A percentile compares a stretch with the other conserved stretches of the same genome.
phyloP scores from a whole-genome alignment of 768 basidiomycete genomes.

The Sporobolomyces phaffii region DNA sequence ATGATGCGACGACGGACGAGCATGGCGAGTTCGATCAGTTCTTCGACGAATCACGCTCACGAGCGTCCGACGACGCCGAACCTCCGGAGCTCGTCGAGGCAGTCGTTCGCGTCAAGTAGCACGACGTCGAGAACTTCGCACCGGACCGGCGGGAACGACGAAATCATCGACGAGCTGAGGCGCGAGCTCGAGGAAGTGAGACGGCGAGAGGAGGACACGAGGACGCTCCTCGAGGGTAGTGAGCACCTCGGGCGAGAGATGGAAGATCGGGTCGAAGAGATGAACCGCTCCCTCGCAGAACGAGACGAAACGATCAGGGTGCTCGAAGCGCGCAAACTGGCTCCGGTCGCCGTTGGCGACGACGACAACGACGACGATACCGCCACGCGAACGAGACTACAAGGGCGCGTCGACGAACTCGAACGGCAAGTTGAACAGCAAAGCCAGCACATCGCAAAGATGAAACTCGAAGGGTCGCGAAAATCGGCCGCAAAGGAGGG shows the following conservation, averaged over 20 bases:
- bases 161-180: conserved; percentile 50
- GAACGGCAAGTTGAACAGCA: not conserved
- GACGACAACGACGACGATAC: conserved; percentile 4
- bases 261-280: conserved; percentile 49
- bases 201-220: conserved; percentile 36
- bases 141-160: conserved; percentile 43
- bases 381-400: not conserved
- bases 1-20: conserved; percentile 16
- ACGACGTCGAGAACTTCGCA: conserved; percentile 29
- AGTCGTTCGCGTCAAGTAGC: conserved; percentile 32
- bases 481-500: conserved; percentile 52
- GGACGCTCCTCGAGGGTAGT: conserved; percentile 38
- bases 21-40: conserved; percentile 14
- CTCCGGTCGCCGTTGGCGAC: conserved; percentile 58
- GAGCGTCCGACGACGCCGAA: not conserved
- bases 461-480: conserved; percentile 23
- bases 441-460: not conserved
- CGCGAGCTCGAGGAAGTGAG: conserved; percentile 45
- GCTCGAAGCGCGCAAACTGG: conserved; percentile 56
- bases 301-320: conserved; percentile 68
- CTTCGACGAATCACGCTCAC: not conserved
- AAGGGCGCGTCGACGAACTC: not conserved
- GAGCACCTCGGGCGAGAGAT: conserved; percentile 37
- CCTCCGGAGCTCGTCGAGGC: conserved; percentile 23
- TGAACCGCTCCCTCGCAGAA: conserved; percentile 39